Percentiles rank a stretch among this genome's conserved stretches.
These are phyloP conservation scores for Gastrolobium villosum DNA, from an alignment of 306 rosid species.

Conservation along the genomic window DNA sequence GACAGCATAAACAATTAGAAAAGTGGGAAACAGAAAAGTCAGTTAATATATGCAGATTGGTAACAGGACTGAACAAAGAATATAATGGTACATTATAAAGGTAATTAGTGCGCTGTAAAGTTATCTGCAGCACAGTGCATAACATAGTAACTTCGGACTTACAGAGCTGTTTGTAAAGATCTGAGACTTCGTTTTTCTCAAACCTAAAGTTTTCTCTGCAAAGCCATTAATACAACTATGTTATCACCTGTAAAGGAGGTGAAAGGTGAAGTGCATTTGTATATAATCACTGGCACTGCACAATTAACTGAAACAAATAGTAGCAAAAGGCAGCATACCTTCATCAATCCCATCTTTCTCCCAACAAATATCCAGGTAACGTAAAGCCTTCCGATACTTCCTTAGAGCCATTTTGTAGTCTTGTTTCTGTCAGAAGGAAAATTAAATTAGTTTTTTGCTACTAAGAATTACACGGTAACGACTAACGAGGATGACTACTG, in stretches of 20 bases:
- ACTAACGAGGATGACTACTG: neutral
- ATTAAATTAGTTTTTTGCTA: neutral
- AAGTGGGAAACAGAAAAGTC: constrained; percentile 22
- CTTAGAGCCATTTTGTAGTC: constrained; percentile 83
- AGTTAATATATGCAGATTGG: constrained; percentile 27
- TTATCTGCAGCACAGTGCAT: constrained; percentile 13
- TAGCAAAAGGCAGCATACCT: constrained; percentile 56
- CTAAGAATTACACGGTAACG: neutral
- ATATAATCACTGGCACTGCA: constrained; percentile 20
- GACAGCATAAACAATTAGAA: constrained; percentile 9
- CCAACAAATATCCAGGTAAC: constrained; percentile 93
- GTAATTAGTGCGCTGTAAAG: neutral
- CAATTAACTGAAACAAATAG: constrained; percentile 7
- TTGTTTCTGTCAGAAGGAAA: constrained; percentile 67
- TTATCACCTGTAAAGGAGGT: constrained; percentile 12
- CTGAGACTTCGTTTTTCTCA: constrained; percentile 92
- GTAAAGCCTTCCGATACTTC: constrained; percentile 85
- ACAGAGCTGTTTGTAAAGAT: constrained; percentile 94
- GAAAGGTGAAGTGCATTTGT: constrained; percentile 5
- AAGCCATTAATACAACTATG: constrained; percentile 32
- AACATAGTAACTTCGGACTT: constrained; percentile 54
- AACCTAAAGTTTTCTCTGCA: constrained; percentile 75
- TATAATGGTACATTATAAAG: constrained; percentile 3
- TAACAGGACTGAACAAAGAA: constrained; percentile 34
- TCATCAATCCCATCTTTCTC: constrained; percentile 91